phyloP scores from a whole-genome alignment of 345 rosid genomes.

The Stellera chamaejasme region DNA sequence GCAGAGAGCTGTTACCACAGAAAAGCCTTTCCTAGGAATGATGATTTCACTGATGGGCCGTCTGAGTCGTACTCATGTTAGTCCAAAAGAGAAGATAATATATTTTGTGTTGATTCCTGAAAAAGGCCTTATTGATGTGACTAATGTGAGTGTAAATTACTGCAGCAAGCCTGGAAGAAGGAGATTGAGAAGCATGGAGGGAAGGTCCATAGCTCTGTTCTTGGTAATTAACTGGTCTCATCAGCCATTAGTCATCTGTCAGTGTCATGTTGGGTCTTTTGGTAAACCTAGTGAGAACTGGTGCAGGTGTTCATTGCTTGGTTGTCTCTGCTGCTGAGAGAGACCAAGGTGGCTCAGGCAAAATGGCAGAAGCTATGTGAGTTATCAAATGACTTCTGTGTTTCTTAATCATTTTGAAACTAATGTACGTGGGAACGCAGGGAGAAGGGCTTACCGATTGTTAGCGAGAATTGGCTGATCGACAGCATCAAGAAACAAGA shows the following conservation, averaged over 20 bases:
- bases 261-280: not conserved
- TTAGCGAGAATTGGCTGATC: slow-evolving; percentile 61
- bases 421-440: slow-evolving; percentile 17
- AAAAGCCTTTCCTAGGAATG: slow-evolving; percentile 59
- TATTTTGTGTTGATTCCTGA: not conserved
- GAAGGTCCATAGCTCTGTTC: slow-evolving; percentile 39
- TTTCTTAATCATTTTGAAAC: not conserved
- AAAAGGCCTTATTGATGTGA: not conserved
- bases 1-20: slow-evolving; percentile 26
- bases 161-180: slow-evolving; percentile 62
- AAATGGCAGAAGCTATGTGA: slow-evolving; percentile 68
- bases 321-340: slow-evolving; percentile 57
- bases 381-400: slow-evolving; percentile 3
- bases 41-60: slow-evolving; percentile 61
- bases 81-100: not conserved
- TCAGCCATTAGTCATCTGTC: not conserved
- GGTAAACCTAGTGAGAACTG: not conserved
- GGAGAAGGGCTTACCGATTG: slow-evolving; percentile 50
- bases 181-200: slow-evolving; percentile 58
- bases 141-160: not conserved
- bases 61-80: slow-evolving; percentile 59
- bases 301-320: slow-evolving; percentile 47
- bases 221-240: slow-evolving; percentile 21
- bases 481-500: slow-evolving; percentile 71
- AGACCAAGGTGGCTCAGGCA: slow-evolving; percentile 57